phyloP scores from a whole-genome alignment of 1,284 basidiomycete genomes.

The Moesziomyces sp. region DNA sequence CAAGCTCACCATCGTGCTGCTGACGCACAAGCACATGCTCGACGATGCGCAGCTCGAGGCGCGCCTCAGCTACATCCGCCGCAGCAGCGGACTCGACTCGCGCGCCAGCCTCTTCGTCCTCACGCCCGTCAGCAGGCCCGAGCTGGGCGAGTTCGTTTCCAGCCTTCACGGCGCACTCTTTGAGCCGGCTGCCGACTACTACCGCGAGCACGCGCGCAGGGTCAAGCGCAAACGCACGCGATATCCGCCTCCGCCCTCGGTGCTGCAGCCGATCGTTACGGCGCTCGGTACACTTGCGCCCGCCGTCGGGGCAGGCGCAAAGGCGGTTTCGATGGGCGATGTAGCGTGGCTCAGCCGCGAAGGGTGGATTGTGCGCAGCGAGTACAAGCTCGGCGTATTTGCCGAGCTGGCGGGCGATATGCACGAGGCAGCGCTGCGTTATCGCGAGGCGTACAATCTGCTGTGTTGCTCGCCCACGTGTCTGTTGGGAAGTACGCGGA shows the following conservation, averaged over 20 bases:
- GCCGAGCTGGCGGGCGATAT: slow-evolving; percentile 93
- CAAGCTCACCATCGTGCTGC: slow-evolving; percentile 92
- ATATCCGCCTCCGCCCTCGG: slow-evolving; percentile 69
- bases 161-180: slow-evolving; percentile 87
- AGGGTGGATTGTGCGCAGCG: slow-evolving; percentile 95
- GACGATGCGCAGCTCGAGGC: slow-evolving; percentile 77
- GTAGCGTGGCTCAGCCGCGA: slow-evolving; percentile 74
- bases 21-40: slow-evolving; percentile 81
- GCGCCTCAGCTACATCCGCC: slow-evolving; percentile 83
- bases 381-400: slow-evolving; percentile 96
- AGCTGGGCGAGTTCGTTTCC: slow-evolving; percentile 72
- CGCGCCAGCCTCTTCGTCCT: slow-evolving; percentile 92
- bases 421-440: slow-evolving; percentile 70
- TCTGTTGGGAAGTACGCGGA: slow-evolving; percentile 76
- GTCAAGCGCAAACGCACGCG: slow-evolving; percentile 87
- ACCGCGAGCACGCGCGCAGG: slow-evolving; percentile 88
- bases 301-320: background rate
- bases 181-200: slow-evolving; percentile 90
- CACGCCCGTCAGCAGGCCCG: slow-evolving; percentile 81
- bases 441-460: slow-evolving; percentile 37
- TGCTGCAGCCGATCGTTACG: slow-evolving; percentile 54
- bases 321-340: slow-evolving; percentile 17
- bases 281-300: slow-evolving; percentile 26
- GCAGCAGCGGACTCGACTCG: slow-evolving; percentile 87
- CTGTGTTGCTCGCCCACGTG: slow-evolving; percentile 30